Percentiles rank a stretch among this genome's conserved stretches.
Conservation (phyloP, 371 early-diverging fungal genomes). For the Apophysomyces trapeziformis region DNA sequence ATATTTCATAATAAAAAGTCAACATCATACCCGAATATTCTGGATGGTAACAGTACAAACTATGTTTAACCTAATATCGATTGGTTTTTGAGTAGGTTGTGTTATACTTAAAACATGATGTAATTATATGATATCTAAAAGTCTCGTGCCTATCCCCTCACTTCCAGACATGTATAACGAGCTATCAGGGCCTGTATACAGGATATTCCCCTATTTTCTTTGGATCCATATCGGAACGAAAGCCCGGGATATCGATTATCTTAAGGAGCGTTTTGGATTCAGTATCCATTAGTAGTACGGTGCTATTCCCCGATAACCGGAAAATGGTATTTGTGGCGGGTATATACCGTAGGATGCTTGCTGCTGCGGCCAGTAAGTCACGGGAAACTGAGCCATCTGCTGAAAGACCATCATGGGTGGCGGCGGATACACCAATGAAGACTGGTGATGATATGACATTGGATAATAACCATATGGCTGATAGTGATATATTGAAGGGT, state of each 20-base stretch:
- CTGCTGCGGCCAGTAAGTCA: neutral
- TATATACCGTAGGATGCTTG: neutral
- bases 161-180: too few species aligned
- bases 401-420: neutral
- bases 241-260: too few species aligned
- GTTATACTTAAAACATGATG: too few species aligned
- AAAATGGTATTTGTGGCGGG: neutral
- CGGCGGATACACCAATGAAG: neutral
- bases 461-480: neutral
- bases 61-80: too few species aligned
- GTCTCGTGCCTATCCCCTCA: too few species aligned
- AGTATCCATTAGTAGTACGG: conserved; percentile 7
- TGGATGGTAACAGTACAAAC: too few species aligned
- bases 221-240: too few species aligned
- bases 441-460: neutral
- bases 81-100: neutral
- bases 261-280: neutral
- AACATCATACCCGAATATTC: neutral
- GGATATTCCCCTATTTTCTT: too few species aligned
- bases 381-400: neutral
- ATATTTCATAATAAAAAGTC: neutral
- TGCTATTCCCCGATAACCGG: neutral
- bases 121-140: too few species aligned
- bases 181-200: too few species aligned
- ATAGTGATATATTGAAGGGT: neutral